phyloP scores from a whole-genome alignment of 768 basidiomycete species.

The Leucocoprinus leucothites region DNA sequence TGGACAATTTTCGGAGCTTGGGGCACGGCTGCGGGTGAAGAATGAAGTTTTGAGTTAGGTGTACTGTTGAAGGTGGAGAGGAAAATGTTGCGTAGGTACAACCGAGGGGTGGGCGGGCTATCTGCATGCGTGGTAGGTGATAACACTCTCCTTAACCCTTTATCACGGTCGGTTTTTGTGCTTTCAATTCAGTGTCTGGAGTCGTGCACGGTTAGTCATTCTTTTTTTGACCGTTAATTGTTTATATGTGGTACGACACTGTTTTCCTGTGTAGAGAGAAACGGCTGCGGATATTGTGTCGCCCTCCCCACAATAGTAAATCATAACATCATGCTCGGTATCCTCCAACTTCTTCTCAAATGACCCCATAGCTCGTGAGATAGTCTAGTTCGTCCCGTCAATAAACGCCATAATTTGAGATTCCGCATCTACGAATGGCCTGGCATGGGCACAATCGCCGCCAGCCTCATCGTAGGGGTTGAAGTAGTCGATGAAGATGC shows the following conservation, averaged over 20 bases:
- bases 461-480: neutral
- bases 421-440: constrained; percentile 36
- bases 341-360: constrained; percentile 66
- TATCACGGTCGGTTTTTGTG: neutral
- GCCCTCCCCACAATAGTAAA: constrained; percentile 61
- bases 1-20: neutral
- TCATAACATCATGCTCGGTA: constrained; percentile 75
- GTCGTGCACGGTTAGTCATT: constrained; percentile 5
- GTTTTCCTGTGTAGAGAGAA: neutral
- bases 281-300: constrained; percentile 38
- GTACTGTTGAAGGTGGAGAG: too few species aligned
- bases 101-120: neutral
- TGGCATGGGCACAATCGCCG: constrained; percentile 14
- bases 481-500: constrained; percentile 23
- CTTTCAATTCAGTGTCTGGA: neutral
- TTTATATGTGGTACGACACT: too few species aligned
- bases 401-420: constrained; percentile 52
- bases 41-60: too few species aligned
- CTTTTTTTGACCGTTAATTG: neutral
- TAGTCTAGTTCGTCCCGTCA: constrained; percentile 45
- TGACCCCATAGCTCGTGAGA: constrained; percentile 38
- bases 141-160: neutral
- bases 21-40: too few species aligned
- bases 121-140: constrained; percentile 4
- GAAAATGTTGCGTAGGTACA: neutral